These are phyloP conservation scores for Aspergillus nanangensis DNA, from an alignment of 495 filamentous ascomycete species.

Conservation along the genomic window DNA sequence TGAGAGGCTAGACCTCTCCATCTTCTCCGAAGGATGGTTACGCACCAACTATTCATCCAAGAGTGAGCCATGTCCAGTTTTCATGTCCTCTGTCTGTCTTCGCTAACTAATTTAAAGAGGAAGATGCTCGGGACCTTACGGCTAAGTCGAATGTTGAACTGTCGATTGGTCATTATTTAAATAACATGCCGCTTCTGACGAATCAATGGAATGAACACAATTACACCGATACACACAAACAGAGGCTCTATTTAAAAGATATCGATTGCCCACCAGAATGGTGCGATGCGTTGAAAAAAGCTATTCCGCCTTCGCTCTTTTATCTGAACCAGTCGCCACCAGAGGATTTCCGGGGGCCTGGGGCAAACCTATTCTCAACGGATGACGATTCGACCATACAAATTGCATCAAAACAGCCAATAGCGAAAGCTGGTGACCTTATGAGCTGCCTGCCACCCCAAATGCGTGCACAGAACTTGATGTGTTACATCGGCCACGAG, in stretches of 20 bases:
- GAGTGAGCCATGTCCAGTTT: slow-evolving; percentile 39
- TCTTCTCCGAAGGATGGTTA: slow-evolving; percentile 81
- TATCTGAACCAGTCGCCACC: slow-evolving; percentile 76
- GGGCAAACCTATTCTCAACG: slow-evolving; percentile 3
- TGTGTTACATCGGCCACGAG: slow-evolving; percentile 98
- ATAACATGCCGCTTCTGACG: slow-evolving; percentile 71
- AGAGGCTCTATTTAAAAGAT: slow-evolving; percentile 91
- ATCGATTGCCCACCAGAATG: slow-evolving; percentile 87
- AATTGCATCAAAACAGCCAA: slow-evolving; percentile 11
- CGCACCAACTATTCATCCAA: slow-evolving; percentile 67
- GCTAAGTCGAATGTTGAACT: slow-evolving; percentile 66
- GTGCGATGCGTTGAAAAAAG: slow-evolving; percentile 68
- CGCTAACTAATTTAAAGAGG: slow-evolving; percentile 30
- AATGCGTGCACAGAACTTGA: slow-evolving; percentile 91
- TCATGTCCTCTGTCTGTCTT: neutral
- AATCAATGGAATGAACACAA: slow-evolving; percentile 66
- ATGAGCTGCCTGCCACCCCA: slow-evolving; percentile 86
- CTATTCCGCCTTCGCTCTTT: slow-evolving; percentile 74
- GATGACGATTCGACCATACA: neutral
- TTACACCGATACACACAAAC: slow-evolving; percentile 64
- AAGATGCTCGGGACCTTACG: slow-evolving; percentile 70
- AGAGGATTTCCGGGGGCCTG: slow-evolving; percentile 44
- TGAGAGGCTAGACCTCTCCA: slow-evolving; percentile 56
- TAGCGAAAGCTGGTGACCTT: slow-evolving; percentile 73
- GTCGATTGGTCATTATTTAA: slow-evolving; percentile 82